phyloP scores from a whole-genome alignment of 2,329 filamentous ascomycete species.

The Neophaeococcomyces mojaviensis region DNA sequence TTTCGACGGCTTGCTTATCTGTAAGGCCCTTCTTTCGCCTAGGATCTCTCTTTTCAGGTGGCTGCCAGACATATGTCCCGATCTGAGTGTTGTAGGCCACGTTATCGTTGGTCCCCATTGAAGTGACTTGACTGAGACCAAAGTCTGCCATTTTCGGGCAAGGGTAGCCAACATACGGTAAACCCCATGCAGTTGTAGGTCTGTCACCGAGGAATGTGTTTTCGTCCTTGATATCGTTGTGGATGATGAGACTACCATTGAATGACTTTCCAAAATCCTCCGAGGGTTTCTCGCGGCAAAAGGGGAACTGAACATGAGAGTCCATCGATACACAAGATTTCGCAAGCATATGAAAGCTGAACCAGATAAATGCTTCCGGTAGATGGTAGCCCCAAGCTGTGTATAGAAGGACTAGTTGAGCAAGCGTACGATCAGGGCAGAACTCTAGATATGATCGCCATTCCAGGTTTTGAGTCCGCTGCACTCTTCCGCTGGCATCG shows the following conservation, averaged over 20 bases:
- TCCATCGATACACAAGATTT: conserved; percentile 6
- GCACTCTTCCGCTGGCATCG: neutral
- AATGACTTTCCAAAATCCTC: conserved; percentile 7
- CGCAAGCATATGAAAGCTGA: conserved; percentile 13
- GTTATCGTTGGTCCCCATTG: conserved; percentile 1
- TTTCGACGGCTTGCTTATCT: too few relatives aligned
- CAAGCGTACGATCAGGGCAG: conserved; percentile 10
- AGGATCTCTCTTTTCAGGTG: conserved; percentile 6
- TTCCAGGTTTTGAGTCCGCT: conserved; percentile 1
- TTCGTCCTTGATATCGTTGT: conserved; percentile 14
- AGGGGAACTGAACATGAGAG: neutral
- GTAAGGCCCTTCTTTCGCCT: too few relatives aligned
- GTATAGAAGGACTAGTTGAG: conserved; percentile 13
- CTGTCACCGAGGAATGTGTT: neutral
- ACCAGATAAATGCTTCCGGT: conserved; percentile 18
- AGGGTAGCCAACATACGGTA: conserved; percentile 10
- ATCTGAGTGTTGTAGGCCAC: neutral
- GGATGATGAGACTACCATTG: conserved; percentile 10
- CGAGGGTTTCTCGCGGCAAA: neutral
- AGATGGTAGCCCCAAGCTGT: conserved; percentile 17
- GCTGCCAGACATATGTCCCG: neutral
- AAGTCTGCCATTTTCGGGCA: conserved; percentile 16
- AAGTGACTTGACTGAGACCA: conserved; percentile 13
- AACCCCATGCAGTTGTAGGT: neutral
- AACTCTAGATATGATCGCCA: conserved; percentile 16